phyloP scores from a whole-genome alignment of 768 basidiomycete genomes.

The Candolleomyces efflorescens region DNA sequence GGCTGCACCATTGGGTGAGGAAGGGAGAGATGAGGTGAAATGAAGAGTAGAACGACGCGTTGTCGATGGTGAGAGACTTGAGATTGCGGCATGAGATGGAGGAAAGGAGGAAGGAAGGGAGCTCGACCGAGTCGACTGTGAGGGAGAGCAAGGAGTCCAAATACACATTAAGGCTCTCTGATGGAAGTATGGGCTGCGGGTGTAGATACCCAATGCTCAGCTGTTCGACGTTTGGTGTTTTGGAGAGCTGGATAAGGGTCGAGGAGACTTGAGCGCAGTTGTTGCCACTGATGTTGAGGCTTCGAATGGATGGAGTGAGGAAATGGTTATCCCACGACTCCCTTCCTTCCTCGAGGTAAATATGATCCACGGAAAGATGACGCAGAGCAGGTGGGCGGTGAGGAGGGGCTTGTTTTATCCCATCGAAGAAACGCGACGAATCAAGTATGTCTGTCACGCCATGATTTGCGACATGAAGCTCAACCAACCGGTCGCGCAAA shows the following conservation, averaged over 20 bases:
- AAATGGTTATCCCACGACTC: slow-evolving; percentile 13
- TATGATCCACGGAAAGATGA: not conserved
- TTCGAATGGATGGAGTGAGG: slow-evolving; percentile 22
- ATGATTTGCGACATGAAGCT: slow-evolving; percentile 14
- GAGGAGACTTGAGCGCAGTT: not conserved
- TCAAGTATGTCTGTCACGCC: not conserved
- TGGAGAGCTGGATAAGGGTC: slow-evolving; percentile 5
- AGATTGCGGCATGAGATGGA: slow-evolving; percentile 18
- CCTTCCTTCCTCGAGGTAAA: slow-evolving; percentile 1
- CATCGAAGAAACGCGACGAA: no score
- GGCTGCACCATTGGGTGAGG: slow-evolving; percentile 25
- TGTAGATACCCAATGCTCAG: not conserved
- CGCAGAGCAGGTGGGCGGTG: not conserved
- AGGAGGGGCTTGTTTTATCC: not conserved
- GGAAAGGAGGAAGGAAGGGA: slow-evolving; percentile 17
- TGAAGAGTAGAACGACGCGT: not conserved
- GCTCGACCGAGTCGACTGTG: slow-evolving; percentile 12
- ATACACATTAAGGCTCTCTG: not conserved
- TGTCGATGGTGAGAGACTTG: slow-evolving; percentile 18
- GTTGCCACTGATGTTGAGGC: slow-evolving; percentile 13
- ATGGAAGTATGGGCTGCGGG: not conserved
- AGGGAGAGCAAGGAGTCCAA: slow-evolving; percentile 19
- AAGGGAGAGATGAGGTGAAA: slow-evolving; percentile 12
- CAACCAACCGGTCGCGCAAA: slow-evolving; percentile 14
- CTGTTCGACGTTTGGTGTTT: not conserved